These are phyloP conservation scores for Penicillium decumbens DNA, from an alignment of 2,329 filamentous ascomycete genomes.

Conservation along the genomic window DNA sequence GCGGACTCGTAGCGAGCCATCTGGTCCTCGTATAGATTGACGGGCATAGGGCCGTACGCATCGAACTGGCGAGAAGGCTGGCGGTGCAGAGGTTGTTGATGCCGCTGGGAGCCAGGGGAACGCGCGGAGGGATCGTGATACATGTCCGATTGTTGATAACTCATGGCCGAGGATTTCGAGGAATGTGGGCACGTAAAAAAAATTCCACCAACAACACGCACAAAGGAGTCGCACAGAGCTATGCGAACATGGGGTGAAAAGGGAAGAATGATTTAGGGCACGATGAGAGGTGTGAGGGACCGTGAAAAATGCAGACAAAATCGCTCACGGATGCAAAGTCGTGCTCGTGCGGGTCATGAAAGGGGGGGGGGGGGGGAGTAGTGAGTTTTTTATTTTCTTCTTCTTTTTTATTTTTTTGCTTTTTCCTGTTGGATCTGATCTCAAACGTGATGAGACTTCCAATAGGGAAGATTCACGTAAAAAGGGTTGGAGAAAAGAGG, in stretches of 20 bases:
- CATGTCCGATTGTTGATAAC: conserved; percentile 44
- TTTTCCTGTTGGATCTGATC: conserved; percentile 3
- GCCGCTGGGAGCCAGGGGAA: conserved; percentile 69
- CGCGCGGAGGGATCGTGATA: conserved; percentile 68
- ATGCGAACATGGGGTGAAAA: conserved; percentile 1
- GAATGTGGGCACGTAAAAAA: conserved; percentile 31
- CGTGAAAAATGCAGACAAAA: conserved; percentile 14
- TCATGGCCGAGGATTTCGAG: conserved; percentile 29
- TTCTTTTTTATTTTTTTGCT: conserved; percentile 8
- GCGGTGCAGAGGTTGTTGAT: conserved; percentile 61
- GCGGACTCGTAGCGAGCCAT: conserved; percentile 54
- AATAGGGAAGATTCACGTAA: background rate
- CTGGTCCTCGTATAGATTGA: conserved; percentile 68
- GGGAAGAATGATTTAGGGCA: conserved; percentile 2
- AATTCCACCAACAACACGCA: conserved; percentile 24
- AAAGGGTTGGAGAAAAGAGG: background rate
- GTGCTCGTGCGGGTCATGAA: conserved; percentile 19
- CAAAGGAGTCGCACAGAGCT: conserved; percentile 2
- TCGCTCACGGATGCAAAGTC: conserved; percentile 19
- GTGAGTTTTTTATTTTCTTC: conserved; percentile 2
- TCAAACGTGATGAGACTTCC: background rate
- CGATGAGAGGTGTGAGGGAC: conserved; percentile 4
- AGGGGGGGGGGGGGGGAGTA: conserved; percentile 5
- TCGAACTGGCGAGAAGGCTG: conserved; percentile 76
- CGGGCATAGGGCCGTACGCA: conserved; percentile 61